Conservation (phyloP, 2,329 filamentous ascomycete species). For the Colletotrichum salicis region DNA sequence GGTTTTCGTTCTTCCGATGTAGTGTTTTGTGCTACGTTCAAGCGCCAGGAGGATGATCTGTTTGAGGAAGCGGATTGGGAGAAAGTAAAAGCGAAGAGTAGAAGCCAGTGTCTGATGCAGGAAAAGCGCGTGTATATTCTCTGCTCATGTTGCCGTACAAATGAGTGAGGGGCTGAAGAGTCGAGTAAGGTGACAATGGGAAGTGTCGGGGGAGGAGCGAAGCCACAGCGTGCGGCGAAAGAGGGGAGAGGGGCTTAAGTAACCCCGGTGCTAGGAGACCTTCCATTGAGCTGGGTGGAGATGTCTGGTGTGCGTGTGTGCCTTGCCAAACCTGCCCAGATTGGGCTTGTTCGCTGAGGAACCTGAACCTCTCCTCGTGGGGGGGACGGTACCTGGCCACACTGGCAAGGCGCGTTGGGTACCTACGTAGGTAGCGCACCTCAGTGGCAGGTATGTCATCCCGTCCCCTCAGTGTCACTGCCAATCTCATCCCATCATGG, state of each 20-base stretch:
- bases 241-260: constrained; percentile 35
- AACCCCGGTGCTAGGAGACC: constrained; percentile 22
- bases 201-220: constrained; percentile 7
- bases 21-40: background rate
- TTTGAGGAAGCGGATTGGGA: constrained; percentile 15
- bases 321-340: background rate
- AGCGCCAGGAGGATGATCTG: constrained; percentile 29
- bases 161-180: constrained; percentile 24
- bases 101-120: constrained; percentile 26
- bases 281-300: background rate
- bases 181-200: constrained; percentile 19
- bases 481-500: background rate
- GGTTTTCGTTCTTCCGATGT: background rate
- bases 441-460: background rate
- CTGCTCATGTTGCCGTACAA: constrained; percentile 36
- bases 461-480: background rate
- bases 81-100: constrained; percentile 30
- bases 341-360: constrained; percentile 17
- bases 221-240: constrained; percentile 1
- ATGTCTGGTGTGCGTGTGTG: background rate
- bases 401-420: background rate
- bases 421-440: background rate
- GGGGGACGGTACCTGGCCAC: background rate
- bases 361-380: background rate
- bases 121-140: constrained; percentile 26